Percentiles rank a stretch among this genome's conserved stretches.
These are phyloP conservation scores for Tulasnella sp. DNA, from an alignment of 768 basidiomycete genomes.

Conservation along the genomic window DNA sequence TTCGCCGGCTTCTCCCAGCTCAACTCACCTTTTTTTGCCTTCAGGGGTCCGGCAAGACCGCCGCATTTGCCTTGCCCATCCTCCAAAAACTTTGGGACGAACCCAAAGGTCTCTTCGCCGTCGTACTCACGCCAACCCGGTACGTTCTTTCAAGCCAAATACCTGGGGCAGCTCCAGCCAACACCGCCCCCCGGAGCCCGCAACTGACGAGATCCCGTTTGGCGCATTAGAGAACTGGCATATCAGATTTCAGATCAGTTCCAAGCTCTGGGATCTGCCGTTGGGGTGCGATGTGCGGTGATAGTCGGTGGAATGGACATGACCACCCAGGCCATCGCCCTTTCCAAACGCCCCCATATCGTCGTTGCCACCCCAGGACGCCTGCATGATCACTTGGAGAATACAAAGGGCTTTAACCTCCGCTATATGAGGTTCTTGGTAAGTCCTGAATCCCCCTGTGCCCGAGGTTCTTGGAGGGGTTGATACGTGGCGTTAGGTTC, in stretches of 20 bases:
- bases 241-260: conserved; percentile 98
- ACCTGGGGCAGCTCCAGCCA: neutral
- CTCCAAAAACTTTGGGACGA: conserved; percentile 94
- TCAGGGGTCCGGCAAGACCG: conserved; percentile 87
- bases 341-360: conserved; percentile 89
- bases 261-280: conserved; percentile 76
- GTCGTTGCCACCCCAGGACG: conserved; percentile 93
- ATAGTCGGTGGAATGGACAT: conserved; percentile 94
- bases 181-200: neutral
- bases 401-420: conserved; percentile 92
- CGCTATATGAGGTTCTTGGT: conserved; percentile 80
- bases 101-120: conserved; percentile 84
- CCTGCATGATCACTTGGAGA: conserved; percentile 85
- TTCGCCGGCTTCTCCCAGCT: neutral
- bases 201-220: neutral
- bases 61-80: conserved; percentile 92
- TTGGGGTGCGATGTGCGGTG: conserved; percentile 83
- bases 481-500: conserved; percentile 54
- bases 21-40: neutral
- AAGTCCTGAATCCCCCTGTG: too few species aligned
- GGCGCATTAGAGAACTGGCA: conserved; percentile 59
- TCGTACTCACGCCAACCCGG: conserved; percentile 88
- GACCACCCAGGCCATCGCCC: conserved; percentile 78
- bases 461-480: too few species aligned
- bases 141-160: conserved; percentile 19